Conservation (phyloP, 352 stramenopile species). For the Pythium diclinum region DNA sequence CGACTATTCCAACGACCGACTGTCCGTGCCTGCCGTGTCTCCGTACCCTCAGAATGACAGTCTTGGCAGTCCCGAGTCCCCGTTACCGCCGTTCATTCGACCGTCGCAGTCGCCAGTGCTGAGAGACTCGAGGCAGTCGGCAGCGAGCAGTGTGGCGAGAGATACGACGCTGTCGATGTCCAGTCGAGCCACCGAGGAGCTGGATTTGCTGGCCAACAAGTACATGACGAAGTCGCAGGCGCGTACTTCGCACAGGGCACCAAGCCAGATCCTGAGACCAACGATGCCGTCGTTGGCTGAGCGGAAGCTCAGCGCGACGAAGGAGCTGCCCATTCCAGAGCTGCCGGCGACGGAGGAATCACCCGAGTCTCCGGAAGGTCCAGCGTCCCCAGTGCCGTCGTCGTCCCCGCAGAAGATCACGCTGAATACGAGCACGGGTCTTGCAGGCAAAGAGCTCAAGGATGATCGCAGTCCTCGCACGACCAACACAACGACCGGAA, state of each 20-base stretch:
- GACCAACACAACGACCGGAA: constrained; percentile 24
- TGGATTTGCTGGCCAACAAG: constrained; percentile 27
- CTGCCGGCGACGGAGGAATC: not conserved
- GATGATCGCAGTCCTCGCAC: constrained; percentile 29
- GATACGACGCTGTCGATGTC: constrained; percentile 6
- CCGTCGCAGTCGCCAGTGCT: not conserved
- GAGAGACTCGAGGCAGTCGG: not conserved
- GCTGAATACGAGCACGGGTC: not conserved
- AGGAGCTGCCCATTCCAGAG: constrained; percentile 1
- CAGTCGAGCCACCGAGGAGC: constrained; percentile 24
- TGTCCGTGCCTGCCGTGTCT: constrained; percentile 1
- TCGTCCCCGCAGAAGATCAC: not conserved
- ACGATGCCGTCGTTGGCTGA: not conserved
- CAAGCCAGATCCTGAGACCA: not conserved
- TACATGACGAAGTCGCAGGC: constrained; percentile 15
- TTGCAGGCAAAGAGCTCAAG: constrained; percentile 1
- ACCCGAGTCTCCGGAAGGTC: not conserved
- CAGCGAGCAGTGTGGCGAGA: not conserved
- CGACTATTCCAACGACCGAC: constrained; percentile 12
- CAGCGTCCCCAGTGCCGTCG: not conserved
- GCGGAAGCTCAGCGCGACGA: not conserved
- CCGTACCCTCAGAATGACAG: constrained; percentile 8
- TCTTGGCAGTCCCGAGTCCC: not conserved
- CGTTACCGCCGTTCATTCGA: not conserved
- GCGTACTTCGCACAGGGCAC: not conserved